phyloP scores from a whole-genome alignment of 495 filamentous ascomycete species.

The Xeromyces bisporus region DNA sequence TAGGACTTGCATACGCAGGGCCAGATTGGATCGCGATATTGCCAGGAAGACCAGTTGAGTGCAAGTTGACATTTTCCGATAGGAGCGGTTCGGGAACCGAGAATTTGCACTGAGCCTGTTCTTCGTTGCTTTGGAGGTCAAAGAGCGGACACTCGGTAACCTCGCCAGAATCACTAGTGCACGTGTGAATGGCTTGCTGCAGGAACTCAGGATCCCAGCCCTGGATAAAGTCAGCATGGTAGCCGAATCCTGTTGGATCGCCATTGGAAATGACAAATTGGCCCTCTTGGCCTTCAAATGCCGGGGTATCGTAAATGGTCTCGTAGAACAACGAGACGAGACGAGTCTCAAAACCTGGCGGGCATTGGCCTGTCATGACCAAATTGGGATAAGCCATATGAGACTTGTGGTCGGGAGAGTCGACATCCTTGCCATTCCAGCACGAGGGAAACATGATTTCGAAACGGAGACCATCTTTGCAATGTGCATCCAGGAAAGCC shows the following conservation, averaged over 20 bases:
- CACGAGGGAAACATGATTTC: conserved; percentile 86
- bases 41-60: conserved; percentile 33
- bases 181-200: conserved; percentile 27
- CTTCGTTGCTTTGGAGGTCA: conserved; percentile 28
- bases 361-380: conserved; percentile 64
- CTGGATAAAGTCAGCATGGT: conserved; percentile 74
- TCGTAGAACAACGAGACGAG: conserved; percentile 69
- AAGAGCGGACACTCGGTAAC: conserved; percentile 44
- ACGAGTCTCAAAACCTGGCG: conserved; percentile 49
- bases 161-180: conserved; percentile 35
- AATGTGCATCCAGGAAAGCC: conserved; percentile 56
- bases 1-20: conserved; percentile 29
- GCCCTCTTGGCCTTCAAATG: conserved; percentile 48
- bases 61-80: conserved; percentile 18
- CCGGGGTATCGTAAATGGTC: conserved; percentile 66
- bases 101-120: conserved; percentile 25
- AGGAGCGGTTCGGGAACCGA: conserved; percentile 27
- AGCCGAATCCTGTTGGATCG: conserved; percentile 65
- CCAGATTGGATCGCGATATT: conserved; percentile 34
- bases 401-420: conserved; percentile 43
- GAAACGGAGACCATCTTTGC: conserved; percentile 56
- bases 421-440: conserved; percentile 62
- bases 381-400: conserved; percentile 65
- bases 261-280: conserved; percentile 70
- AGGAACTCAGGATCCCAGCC: conserved; percentile 49